Evolutionary conservation across 2,329 filamentous ascomycete genomes (phyloP).

Genomic region (Neonectria coccinea): DNA sequence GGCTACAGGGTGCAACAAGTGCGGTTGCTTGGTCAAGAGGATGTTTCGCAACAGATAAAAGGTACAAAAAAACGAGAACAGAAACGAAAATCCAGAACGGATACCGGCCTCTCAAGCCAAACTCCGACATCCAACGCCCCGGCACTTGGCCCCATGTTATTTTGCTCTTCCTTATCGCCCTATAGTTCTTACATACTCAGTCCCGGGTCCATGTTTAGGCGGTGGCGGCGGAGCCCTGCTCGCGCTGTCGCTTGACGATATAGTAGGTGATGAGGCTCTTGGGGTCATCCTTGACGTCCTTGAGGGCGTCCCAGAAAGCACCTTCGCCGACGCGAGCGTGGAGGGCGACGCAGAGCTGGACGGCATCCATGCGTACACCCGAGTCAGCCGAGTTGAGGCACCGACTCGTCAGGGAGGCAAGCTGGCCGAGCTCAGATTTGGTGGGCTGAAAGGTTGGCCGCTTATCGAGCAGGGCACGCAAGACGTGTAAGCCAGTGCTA

Average conservation of each 20-base stretch:
- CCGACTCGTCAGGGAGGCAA: conserved; percentile 64
- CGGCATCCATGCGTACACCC: conserved; percentile 78
- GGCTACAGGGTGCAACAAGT: conserved; percentile 29
- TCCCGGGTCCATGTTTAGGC: conserved; percentile 10
- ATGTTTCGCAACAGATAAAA: conserved; percentile 37
- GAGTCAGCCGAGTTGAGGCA: conserved; percentile 72
- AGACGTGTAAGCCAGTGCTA: conserved; percentile 73
- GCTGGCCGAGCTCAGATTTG: conserved; percentile 62
- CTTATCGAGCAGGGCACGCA: conserved; percentile 69
- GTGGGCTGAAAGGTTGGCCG: conserved; percentile 61
- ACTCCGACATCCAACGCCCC: conserved; percentile 42
- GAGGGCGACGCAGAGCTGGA: conserved; percentile 80
- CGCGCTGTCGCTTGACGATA: conserved; percentile 76
- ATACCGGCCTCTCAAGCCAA: conserved; percentile 26
- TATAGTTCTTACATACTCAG: background rate
- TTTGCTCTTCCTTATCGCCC: conserved; percentile 11
- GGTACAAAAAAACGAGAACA: conserved; percentile 15
- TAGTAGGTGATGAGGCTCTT: conserved; percentile 86
- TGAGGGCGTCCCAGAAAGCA: conserved; percentile 76
- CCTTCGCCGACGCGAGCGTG: conserved; percentile 71
- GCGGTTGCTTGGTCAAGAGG: conserved; percentile 19
- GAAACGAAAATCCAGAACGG: conserved; percentile 21
- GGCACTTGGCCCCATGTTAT: conserved; percentile 8
- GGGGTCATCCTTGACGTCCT: conserved; percentile 74
- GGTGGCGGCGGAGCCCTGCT: conserved; percentile 50